Percentiles rank a stretch among this genome's conserved stretches.
Evolutionary conservation across 1,284 basidiomycete genomes (phyloP).

Genomic region (Anthracocystis panici-leucophaei): DNA sequence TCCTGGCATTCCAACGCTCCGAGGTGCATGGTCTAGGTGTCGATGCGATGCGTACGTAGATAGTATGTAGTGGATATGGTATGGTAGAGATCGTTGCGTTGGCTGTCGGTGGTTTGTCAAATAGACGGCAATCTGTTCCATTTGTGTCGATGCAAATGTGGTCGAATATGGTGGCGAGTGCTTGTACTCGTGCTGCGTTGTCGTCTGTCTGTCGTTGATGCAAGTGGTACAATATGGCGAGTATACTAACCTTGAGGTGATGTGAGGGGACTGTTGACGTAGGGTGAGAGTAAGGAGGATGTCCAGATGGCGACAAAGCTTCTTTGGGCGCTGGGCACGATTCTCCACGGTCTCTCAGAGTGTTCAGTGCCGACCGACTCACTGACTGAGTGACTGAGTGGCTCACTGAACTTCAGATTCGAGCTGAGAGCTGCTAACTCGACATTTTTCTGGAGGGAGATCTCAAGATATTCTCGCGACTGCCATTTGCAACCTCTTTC

Average conservation of each 20-base stretch:
- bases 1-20: not conserved
- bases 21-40: not conserved
- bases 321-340: conserved; percentile 25
- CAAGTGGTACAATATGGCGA: conserved; percentile 3
- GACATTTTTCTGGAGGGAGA: not conserved
- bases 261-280: conserved; percentile 38
- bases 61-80: not conserved
- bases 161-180: conserved; percentile 4
- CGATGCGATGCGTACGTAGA: conserved; percentile 19
- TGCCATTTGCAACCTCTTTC: not conserved
- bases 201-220: conserved; percentile 14
- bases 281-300: conserved; percentile 49
- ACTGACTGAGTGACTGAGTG: not conserved
- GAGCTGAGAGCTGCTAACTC: not conserved
- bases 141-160: conserved; percentile 2
- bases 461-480: not conserved
- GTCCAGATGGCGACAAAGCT: conserved; percentile 49
- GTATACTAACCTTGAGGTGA: conserved; percentile 57
- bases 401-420: not conserved
- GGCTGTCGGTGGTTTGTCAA: not conserved
- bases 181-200: conserved; percentile 38
- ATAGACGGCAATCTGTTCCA: not conserved
- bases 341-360: not conserved
- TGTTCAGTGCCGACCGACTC: not conserved
- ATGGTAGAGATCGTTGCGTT: conserved; percentile 1